A percentile compares a stretch with the other conserved stretches of the same genome.
Evolutionary conservation across 1,284 basidiomycete genomes (phyloP).

Genomic region (Rhodotorula sp.): DNA sequence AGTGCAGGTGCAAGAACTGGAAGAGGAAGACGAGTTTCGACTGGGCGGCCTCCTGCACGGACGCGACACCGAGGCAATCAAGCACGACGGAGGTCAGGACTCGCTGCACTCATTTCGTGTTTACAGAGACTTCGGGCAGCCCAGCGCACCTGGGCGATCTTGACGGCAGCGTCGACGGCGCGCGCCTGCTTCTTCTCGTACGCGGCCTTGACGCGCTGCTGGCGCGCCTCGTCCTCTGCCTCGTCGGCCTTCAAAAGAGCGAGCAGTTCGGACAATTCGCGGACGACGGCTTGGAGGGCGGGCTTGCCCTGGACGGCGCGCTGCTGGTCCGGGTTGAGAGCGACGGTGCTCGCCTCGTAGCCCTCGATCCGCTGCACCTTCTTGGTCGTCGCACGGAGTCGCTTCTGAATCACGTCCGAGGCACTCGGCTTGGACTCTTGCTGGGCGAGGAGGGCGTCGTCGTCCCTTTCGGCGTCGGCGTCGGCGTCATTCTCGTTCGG

Average conservation of each 20-base stretch:
- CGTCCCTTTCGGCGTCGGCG: neutral
- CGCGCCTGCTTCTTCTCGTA: conserved; percentile 43
- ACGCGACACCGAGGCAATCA: no score
- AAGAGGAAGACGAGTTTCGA: conserved; percentile 44
- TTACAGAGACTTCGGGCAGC: no score
- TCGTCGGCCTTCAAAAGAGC: conserved; percentile 46
- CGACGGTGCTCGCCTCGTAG: conserved; percentile 41
- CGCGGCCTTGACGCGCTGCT: conserved; percentile 30
- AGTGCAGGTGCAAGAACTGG: conserved; percentile 47
- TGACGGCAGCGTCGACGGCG: conserved; percentile 43
- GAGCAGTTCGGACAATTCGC: conserved; percentile 46
- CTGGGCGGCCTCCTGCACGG: conserved; percentile 26
- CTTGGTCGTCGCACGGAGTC: conserved; percentile 45
- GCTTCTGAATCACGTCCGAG: conserved; percentile 42
- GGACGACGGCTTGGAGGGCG: conserved; percentile 45
- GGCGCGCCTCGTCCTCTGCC: conserved; percentile 42
- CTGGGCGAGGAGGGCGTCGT: conserved; percentile 13
- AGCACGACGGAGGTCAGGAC: neutral
- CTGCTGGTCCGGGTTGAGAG: conserved; percentile 47
- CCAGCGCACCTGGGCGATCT: conserved; percentile 36
- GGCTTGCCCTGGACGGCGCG: conserved; percentile 46
- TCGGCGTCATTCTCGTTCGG: neutral
- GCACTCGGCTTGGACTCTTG: conserved; percentile 35
- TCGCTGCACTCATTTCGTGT: neutral
- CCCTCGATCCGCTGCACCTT: conserved; percentile 47